Percentiles rank a stretch among this genome's conserved stretches.
Conservation (phyloP, 257 asterid species). For the Cruciata laevipes region DNA sequence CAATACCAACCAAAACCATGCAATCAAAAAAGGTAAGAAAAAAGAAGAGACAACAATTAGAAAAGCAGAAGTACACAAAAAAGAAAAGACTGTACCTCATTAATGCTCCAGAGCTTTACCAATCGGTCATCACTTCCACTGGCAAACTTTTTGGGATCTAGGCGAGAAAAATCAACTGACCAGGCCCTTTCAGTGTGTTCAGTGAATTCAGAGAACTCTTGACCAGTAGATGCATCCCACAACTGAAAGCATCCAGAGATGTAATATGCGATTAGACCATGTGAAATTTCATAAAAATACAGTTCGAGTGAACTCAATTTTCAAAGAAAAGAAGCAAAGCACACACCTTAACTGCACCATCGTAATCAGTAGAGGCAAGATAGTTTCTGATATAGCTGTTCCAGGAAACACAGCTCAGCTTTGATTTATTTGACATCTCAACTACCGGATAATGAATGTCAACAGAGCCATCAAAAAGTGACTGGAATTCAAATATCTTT, state of each 20-base stretch:
- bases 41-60: background rate
- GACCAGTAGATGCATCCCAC: slow-evolving; percentile 95
- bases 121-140: slow-evolving; percentile 92
- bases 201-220: slow-evolving; percentile 39
- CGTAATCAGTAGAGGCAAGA: slow-evolving; percentile 92
- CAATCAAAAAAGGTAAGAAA: background rate
- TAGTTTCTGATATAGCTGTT: slow-evolving; percentile 86
- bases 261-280: slow-evolving; percentile 14
- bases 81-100: slow-evolving; percentile 46
- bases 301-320: background rate
- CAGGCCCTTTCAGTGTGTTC: slow-evolving; percentile 92
- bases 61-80: background rate
- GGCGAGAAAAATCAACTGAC: slow-evolving; percentile 89
- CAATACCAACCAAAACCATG: slow-evolving; percentile 10
- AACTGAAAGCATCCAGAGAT: slow-evolving; percentile 45
- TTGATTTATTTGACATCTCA: slow-evolving; percentile 80
- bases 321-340: background rate
- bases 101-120: slow-evolving; percentile 91
- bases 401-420: slow-evolving; percentile 85
- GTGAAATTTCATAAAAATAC: background rate
- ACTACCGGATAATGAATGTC: slow-evolving; percentile 84
- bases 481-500: slow-evolving; percentile 60
- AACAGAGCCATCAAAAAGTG: slow-evolving; percentile 67
- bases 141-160: slow-evolving; percentile 69
- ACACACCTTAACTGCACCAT: slow-evolving; percentile 60